Evolutionary conservation across 805 yeast species (phyloP).

Genomic region (Candida railenensis): DNA sequence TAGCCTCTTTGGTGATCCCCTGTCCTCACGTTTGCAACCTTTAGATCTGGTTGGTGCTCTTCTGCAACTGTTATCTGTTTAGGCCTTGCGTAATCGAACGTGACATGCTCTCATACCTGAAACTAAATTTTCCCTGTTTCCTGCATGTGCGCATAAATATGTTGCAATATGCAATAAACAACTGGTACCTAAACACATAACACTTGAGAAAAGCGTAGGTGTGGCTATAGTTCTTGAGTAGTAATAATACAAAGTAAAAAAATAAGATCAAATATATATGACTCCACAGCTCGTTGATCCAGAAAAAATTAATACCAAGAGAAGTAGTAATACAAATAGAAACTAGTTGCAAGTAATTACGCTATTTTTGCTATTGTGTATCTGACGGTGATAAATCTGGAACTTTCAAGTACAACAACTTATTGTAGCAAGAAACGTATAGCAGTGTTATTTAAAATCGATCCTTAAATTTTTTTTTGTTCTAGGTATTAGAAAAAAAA

Average conservation of each 20-base stretch:
- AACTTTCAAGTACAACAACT: too few relatives aligned
- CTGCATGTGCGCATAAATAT: background rate
- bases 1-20: background rate
- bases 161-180: background rate
- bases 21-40: background rate
- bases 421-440: background rate
- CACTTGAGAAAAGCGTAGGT: background rate
- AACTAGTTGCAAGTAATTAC: background rate
- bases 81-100: slow-evolving; percentile 4
- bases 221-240: slow-evolving; percentile 2
- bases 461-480: background rate
- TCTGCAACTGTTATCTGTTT: too few relatives aligned
- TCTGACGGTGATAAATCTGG: background rate
- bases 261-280: slow-evolving; percentile 3
- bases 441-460: too few relatives aligned
- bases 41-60: background rate
- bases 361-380: background rate
- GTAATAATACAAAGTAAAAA: background rate
- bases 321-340: background rate
- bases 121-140: background rate
- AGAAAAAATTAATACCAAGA: background rate
- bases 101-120: slow-evolving; percentile 3
- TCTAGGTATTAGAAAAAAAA: too few relatives aligned
- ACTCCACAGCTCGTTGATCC: slow-evolving; percentile 1
- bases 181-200: too few relatives aligned